Base-by-base conservation (phyloP, 2,329 filamentous ascomycete genomes). In the Apiospora saccharicola region DNA sequence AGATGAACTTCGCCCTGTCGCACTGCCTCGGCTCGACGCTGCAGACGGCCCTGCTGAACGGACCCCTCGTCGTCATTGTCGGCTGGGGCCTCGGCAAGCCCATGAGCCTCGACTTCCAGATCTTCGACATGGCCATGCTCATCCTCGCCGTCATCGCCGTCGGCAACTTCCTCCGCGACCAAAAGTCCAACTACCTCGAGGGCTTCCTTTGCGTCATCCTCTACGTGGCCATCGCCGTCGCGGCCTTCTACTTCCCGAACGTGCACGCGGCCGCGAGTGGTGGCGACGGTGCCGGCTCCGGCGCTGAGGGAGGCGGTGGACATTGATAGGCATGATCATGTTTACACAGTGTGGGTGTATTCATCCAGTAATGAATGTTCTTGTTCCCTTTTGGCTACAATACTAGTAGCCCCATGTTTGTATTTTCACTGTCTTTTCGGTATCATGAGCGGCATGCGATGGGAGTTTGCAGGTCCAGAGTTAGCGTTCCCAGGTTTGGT, bases 151-250 rank as follows among this genome's bases (percentile, higher is more conserved):
- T 98, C 77, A 86, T 98, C 57, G 94, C 95, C 0, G 93, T 97
- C 49, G 94, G 95, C 0, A 94, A 94, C 74, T 97, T 98, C 83
- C 83, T 98, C 71, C 88, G 94, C 69, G 95, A 98, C 79, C 91
- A 94, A 76, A 96, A 96, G 86, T 94, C 91, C 74, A 97, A 98
- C 79, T 98, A 97, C 79, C 88, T 98, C 5, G 95, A 98, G 81
- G 95, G 95, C 2, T 89, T 90, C 34, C 87, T 98, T 24, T 94
- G 94, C 75, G 90, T 98, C 24, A 88, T 93, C 67, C 85, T 91
- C 6, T 91, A 91, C 76, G 78, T 90, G 64, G 87, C 88, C 43
- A 89, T 91, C 75, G 89, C 89, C 14, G 87, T 89, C 1, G 88
- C 88, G 1, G 88, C 88, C 1, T 89, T 83, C 74, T 90, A 87